phyloP scores from a whole-genome alignment of 345 rosid genomes.

The Melaleuca quinquenervia region DNA sequence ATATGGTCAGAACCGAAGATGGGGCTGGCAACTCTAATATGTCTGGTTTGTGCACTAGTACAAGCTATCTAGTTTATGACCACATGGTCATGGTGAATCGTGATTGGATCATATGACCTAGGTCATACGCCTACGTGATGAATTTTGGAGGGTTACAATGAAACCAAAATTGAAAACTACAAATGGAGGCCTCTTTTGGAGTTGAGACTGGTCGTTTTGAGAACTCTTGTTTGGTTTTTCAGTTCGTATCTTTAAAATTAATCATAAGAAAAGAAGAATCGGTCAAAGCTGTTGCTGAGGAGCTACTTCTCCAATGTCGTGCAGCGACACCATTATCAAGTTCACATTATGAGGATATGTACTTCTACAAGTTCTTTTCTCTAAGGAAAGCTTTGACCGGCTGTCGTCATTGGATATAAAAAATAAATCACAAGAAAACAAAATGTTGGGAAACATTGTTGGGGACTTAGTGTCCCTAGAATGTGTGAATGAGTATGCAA shows the following conservation, averaged over 20 bases:
- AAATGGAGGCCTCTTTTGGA: neutral
- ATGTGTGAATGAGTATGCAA: too few species aligned
- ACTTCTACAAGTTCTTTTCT: neutral
- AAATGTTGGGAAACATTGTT: neutral
- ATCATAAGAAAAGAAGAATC: neutral
- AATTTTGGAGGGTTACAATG: too few species aligned
- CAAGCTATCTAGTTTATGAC: too few species aligned
- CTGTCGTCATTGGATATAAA: neutral
- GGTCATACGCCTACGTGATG: too few species aligned
- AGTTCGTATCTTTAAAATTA: neutral
- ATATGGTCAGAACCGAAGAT: too few species aligned
- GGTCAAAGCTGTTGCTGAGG: neutral
- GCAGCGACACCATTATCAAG: neutral
- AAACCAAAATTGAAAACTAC: neutral
- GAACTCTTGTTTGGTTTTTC: neutral
- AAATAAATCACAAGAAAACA: neutral
- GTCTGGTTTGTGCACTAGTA: too few species aligned
- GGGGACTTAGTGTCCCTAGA: too few species aligned
- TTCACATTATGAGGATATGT: neutral
- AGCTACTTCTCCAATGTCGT: neutral
- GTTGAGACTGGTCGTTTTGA: neutral
- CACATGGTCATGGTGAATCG: too few species aligned
- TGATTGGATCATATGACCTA: too few species aligned
- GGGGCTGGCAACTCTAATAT: too few species aligned
- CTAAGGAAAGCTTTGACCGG: neutral